Evolutionary conservation across 1,139 yeast species (phyloP).

Genomic region (Geotrichum citri-aurantii): DNA sequence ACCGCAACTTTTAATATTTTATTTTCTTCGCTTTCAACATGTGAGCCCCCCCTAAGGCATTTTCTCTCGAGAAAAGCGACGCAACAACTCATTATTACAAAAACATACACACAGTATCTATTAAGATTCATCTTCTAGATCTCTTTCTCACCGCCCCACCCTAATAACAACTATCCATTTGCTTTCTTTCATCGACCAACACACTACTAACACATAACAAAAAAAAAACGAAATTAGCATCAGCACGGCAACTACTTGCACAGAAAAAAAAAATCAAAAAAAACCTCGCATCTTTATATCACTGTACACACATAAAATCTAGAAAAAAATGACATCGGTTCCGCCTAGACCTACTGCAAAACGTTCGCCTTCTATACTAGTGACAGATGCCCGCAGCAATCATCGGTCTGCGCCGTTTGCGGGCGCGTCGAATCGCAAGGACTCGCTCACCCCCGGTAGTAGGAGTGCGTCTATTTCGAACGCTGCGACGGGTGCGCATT

Average conservation of each 20-base stretch:
- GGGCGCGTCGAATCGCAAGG: slow-evolving; percentile 17
- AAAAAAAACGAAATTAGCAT: not conserved
- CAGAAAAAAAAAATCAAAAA: not conserved
- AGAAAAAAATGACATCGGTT: not conserved
- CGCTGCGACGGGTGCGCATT: not conserved
- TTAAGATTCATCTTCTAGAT: no score
- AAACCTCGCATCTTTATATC: not conserved
- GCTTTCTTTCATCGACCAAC: no score
- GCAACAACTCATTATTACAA: not conserved
- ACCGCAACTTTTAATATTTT: not conserved
- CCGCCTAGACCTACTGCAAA: slow-evolving; percentile 54
- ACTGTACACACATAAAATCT: no score
- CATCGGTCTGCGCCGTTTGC: slow-evolving; percentile 79
- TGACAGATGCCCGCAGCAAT: slow-evolving; percentile 75
- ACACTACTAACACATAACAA: no score
- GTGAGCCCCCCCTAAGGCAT: not conserved
- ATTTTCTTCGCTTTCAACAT: not conserved
- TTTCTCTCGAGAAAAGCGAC: not conserved
- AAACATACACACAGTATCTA: no score
- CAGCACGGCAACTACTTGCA: no score
- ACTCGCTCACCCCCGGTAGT: not conserved
- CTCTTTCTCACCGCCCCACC: no score
- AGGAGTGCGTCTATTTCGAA: not conserved
- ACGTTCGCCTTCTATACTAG: slow-evolving; percentile 87
- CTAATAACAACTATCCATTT: no score